Conservation (phyloP, 257 asterid genomes). For the Pogostemon cablin region DNA sequence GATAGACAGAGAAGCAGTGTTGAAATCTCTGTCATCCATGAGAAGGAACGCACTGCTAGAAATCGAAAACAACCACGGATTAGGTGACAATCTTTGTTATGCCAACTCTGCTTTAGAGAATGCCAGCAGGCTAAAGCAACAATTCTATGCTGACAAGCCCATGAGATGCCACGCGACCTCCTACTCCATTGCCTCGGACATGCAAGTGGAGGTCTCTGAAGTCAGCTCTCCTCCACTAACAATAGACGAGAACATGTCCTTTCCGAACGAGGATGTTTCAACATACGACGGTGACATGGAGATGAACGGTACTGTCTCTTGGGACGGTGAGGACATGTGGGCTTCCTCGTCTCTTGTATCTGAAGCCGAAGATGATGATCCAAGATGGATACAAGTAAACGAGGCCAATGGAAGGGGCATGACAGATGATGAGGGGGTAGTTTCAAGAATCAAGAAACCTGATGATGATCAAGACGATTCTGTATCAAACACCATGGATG, state of each 20-base stretch:
- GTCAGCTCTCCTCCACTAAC: constrained; percentile 67
- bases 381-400: constrained; percentile 39
- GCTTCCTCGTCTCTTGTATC: constrained; percentile 34
- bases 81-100: constrained; percentile 25
- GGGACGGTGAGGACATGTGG: no score
- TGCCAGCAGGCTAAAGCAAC: constrained; percentile 44
- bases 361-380: constrained; percentile 42
- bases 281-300: no score
- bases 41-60: constrained; percentile 41
- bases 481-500: background rate
- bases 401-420: constrained; percentile 34
- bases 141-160: constrained; percentile 35
- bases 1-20: constrained; percentile 70
- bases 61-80: constrained; percentile 29
- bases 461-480: constrained; percentile 1
- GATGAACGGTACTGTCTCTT: no score
- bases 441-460: constrained; percentile 38
- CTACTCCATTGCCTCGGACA: constrained; percentile 80
- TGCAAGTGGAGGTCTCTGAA: constrained; percentile 91
- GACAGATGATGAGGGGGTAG: constrained; percentile 27
- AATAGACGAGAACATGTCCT: constrained; percentile 49
- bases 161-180: constrained; percentile 45
- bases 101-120: constrained; percentile 35
- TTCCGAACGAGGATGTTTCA: constrained; percentile 43
- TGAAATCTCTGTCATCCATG: constrained; percentile 66